phyloP scores from a whole-genome alignment of 768 basidiomycete genomes.

The Tulasnella sp. region DNA sequence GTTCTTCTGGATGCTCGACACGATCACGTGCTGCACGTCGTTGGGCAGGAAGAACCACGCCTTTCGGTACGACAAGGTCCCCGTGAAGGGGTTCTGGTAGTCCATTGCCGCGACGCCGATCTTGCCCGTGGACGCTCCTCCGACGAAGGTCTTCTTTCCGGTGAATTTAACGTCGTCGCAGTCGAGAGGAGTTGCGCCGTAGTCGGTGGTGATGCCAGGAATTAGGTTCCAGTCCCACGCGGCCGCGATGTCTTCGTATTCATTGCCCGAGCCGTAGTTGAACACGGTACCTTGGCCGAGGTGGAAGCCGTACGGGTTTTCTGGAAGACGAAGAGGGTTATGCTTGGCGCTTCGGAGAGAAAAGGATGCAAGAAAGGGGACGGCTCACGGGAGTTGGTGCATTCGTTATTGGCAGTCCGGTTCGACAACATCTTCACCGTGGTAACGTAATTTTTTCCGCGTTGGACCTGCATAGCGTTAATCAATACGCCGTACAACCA shows the following conservation, averaged over 20 bases:
- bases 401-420: constrained; percentile 51
- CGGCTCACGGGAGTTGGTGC: constrained; percentile 30
- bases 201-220: constrained; percentile 58
- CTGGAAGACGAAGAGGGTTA: not conserved
- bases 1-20: too few species aligned
- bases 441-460: constrained; percentile 46
- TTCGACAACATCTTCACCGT: constrained; percentile 52
- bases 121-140: constrained; percentile 41
- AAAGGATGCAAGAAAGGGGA: not conserved
- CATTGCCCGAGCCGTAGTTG: too few species aligned
- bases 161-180: constrained; percentile 33
- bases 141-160: constrained; percentile 62
- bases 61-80: constrained; percentile 29
- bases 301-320: constrained; percentile 60
- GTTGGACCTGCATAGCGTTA: constrained; percentile 43
- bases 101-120: constrained; percentile 50
- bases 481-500: constrained; percentile 26
- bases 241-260: constrained; percentile 62
- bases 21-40: too few species aligned
- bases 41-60: too few species aligned
- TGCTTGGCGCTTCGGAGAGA: too few species aligned
- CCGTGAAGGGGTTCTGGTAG: constrained; percentile 52
- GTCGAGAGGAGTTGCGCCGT: constrained; percentile 40
- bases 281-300: constrained; percentile 53
- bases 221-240: constrained; percentile 71